Evolutionary conservation across 176 grass and related monocot genomes (phyloP), one percentile per base, ranked within the genome.

Genomic region (Saccharum officinarum): DNA sequence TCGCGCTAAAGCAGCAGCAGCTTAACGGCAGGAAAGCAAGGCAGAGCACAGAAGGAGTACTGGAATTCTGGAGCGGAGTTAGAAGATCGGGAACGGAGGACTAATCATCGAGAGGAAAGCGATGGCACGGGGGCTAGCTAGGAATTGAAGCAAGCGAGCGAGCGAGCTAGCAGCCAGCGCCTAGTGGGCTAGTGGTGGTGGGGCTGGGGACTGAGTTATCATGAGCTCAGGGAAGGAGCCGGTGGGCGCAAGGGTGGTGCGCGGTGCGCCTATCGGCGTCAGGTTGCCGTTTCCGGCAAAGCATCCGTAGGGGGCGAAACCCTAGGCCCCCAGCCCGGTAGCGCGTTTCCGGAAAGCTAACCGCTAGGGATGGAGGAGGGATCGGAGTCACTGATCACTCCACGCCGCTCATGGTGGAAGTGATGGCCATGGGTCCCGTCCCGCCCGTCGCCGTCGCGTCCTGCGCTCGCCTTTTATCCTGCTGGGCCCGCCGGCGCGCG

Each of bases 341-440:
- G 79, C 79, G 79, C 88, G 79, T 90, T 90, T 82, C 25, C 9
- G 88, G 88, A 86, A 90, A 76, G 81, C 69, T 50, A 86, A 77
- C 28, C 28, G 28, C 28, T 28, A 28, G 74, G 39, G 66, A 49
- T 31, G 78, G 59, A 8, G 2, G 7, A 13, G 20, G 42, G 63
- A 13, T 23, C 37, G 38, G 33, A 38, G 69, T 72, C n/a, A 20
- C 17, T 52, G 12, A 15, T 20, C 54, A 1, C 7, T n/a, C 55
- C 55, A 59, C 20, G 55, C 20, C 55, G 55, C 7, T 2, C n/a
- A n/a, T n/a, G n/a, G n/a, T n/a, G n/a, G n/a, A n/a, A n/a, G n/a
- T n/a, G n/a, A n/a, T n/a, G 50, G 50, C 13, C 44, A 34, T 30
- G 23, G 63, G 33, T 25, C 79, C 8, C 44, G 66, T 70, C 83